These are phyloP conservation scores for Nicotiana attenuata DNA, from an alignment of 257 asterid species.

Conservation along the genomic window DNA sequence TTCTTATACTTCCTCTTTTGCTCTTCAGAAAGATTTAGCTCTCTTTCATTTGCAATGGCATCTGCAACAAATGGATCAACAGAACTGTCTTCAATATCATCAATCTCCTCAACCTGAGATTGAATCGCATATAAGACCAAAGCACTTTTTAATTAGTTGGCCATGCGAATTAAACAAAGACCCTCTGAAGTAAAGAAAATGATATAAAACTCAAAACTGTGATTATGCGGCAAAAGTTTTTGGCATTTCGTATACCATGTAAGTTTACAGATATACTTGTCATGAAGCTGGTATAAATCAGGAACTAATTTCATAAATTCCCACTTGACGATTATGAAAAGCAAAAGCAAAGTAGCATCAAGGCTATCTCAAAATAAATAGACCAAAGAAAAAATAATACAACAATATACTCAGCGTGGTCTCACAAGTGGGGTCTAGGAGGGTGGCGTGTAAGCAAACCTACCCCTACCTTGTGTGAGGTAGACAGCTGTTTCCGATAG, in stretches of 20 bases:
- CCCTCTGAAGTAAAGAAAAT: not conserved
- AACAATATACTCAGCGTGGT: no score
- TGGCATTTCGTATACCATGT: not conserved
- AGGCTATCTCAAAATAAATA: not conserved
- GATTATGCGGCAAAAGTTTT: not conserved
- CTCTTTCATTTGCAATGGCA: constrained; percentile 86
- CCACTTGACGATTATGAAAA: not conserved
- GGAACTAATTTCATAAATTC: not conserved
- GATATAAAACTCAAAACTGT: not conserved
- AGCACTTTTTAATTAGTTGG: not conserved
- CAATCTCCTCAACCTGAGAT: constrained; percentile 92
- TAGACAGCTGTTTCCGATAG: no score
- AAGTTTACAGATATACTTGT: not conserved
- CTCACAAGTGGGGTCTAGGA: no score
- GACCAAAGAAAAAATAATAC: not conserved
- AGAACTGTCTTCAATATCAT: constrained; percentile 62
- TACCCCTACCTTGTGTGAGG: no score
- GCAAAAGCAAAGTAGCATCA: not conserved
- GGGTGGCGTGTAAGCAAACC: no score
- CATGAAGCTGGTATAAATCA: not conserved
- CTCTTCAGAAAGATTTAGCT: constrained; percentile 73
- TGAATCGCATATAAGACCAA: not conserved
- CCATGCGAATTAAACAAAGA: not conserved
- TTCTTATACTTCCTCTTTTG: constrained; percentile 79
- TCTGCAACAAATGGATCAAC: constrained; percentile 76